phyloP scores from a whole-genome alignment of 139 green algal genomes.

The Chara braunii region DNA sequence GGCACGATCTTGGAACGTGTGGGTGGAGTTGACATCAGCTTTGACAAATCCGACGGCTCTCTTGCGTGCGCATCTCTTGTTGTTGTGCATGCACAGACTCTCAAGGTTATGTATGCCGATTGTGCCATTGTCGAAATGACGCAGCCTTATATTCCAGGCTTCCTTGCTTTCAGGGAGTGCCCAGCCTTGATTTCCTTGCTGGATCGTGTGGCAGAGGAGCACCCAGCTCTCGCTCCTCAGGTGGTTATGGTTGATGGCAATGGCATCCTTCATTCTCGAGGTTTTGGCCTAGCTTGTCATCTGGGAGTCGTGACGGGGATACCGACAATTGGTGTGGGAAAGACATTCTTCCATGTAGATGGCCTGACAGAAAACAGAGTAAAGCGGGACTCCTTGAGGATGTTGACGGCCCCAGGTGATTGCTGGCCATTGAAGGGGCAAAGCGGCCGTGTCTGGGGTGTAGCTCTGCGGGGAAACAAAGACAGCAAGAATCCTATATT shows the following conservation, averaged over 20 bases:
- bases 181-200: conserved; percentile 2
- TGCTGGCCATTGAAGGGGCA: neutral
- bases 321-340: conserved; percentile 41
- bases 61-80: conserved; percentile 14
- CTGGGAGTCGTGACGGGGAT: conserved; percentile 31
- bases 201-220: neutral
- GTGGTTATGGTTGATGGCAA: conserved; percentile 44
- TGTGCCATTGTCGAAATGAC: conserved; percentile 6
- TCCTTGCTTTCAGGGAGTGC: conserved; percentile 41
- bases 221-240: conserved; percentile 9
- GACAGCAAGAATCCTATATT: conserved; percentile 31
- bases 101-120: conserved; percentile 27
- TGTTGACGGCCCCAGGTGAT: neutral
- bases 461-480: neutral
- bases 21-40: conserved; percentile 39
- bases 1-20: too few species aligned
- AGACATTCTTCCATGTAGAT: conserved; percentile 37
- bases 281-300: conserved; percentile 41
- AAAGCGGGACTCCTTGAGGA: neutral
- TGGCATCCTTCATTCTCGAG: conserved; percentile 35
- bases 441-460: conserved; percentile 21
- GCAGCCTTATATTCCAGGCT: conserved; percentile 33
- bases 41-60: conserved; percentile 10
- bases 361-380: conserved; percentile 23
- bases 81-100: conserved; percentile 23